These are phyloP conservation scores for Posidonia oceanica DNA, from an alignment of 116 monocot genomes.

Conservation along the genomic window DNA sequence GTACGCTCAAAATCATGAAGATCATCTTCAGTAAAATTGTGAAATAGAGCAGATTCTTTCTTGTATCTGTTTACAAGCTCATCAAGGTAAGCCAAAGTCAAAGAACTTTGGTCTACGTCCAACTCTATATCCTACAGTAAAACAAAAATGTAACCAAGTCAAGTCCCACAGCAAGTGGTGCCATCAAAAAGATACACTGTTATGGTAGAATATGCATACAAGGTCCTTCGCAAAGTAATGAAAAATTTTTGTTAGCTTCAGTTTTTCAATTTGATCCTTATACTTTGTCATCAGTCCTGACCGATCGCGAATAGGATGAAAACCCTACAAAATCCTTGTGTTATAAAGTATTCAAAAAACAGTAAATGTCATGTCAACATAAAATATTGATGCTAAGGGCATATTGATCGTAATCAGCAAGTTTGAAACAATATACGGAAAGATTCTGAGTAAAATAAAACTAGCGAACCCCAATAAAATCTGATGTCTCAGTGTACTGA, in stretches of 20 bases:
- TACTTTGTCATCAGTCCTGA: slow-evolving; percentile 47
- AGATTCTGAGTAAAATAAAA: not conserved
- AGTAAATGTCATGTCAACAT: not conserved
- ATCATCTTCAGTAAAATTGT: slow-evolving; percentile 29
- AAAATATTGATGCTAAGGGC: not conserved
- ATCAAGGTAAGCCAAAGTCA: slow-evolving; percentile 29
- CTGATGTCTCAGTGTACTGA: slow-evolving; percentile 90
- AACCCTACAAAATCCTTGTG: slow-evolving; percentile 39
- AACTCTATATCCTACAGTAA: slow-evolving; percentile 44
- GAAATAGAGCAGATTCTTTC: slow-evolving; percentile 10
- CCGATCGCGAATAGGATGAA: slow-evolving; percentile 72
- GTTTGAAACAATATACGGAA: not conserved
- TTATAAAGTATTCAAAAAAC: not conserved
- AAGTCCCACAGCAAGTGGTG: not conserved
- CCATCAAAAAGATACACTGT: not conserved
- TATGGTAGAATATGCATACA: slow-evolving; percentile 25
- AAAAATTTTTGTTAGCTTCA: slow-evolving; percentile 30
- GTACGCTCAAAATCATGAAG: slow-evolving; percentile 34
- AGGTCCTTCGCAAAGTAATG: slow-evolving; percentile 17
- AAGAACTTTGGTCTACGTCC: slow-evolving; percentile 51
- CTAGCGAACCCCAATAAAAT: slow-evolving; percentile 77
- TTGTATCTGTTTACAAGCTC: slow-evolving; percentile 19
- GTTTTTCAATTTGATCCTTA: slow-evolving; percentile 27
- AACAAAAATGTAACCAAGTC: slow-evolving; percentile 2
- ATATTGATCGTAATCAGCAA: not conserved